These are phyloP conservation scores for Fusarium cicatricum DNA, from an alignment of 2,329 filamentous ascomycete genomes.

Conservation along the genomic window DNA sequence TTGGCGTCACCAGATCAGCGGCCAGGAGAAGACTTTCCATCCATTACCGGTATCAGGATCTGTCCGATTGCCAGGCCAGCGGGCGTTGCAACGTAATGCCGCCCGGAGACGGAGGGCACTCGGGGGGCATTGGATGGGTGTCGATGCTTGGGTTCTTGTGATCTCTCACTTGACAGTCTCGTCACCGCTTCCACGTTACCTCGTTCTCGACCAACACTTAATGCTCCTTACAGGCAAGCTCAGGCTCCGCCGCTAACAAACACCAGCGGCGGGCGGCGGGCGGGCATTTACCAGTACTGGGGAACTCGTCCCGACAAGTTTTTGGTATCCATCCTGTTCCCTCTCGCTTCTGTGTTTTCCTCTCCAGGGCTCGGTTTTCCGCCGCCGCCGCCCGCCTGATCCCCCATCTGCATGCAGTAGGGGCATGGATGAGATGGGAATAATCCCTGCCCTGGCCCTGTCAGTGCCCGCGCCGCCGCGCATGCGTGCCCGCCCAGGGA, in stretches of 20 bases:
- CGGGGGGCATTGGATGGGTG: too few relatives aligned
- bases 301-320: slow-evolving; percentile 22
- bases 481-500: slow-evolving; percentile 3
- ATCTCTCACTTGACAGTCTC: not conserved
- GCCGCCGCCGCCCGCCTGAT: slow-evolving; percentile 15
- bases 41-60: not conserved
- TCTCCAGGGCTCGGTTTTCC: slow-evolving; percentile 12
- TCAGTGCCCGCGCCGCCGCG: slow-evolving; percentile 34
- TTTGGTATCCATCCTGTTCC: not conserved
- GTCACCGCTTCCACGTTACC: not conserved
- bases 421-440: not conserved
- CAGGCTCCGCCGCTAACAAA: not conserved
- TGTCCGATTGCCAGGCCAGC: slow-evolving; percentile 9
- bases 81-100: slow-evolving; percentile 25
- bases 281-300: slow-evolving; percentile 23
- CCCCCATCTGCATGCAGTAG: slow-evolving; percentile 24
- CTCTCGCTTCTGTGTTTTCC: not conserved
- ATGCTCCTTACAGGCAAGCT: not conserved
- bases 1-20: slow-evolving; percentile 30
- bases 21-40: not conserved
- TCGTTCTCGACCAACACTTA: slow-evolving; percentile 1
- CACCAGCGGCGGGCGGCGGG: slow-evolving; percentile 1
- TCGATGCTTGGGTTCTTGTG: not conserved
- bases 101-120: not conserved
- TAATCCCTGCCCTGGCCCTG: slow-evolving; percentile 22